These are phyloP conservation scores for Petasospora rhodanensis DNA, from an alignment of 1,139 yeast species.

Conservation along the genomic window DNA sequence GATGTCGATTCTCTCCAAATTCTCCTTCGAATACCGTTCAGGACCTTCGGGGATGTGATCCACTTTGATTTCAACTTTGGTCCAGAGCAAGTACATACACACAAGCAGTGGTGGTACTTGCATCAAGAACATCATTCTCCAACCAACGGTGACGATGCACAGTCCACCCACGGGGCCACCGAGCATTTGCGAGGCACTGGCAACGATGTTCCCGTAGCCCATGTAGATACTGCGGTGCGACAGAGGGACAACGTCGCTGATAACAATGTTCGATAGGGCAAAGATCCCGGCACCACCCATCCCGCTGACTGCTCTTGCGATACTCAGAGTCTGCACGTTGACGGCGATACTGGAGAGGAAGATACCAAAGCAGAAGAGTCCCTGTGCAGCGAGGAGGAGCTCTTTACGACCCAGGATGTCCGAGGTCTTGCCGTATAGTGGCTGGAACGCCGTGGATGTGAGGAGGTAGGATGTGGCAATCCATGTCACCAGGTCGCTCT, in stretches of 20 bases:
- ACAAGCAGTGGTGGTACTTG: slow-evolving; percentile 61
- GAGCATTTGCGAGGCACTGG: slow-evolving; percentile 61
- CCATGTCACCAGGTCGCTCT: slow-evolving; percentile 56
- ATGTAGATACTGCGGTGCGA: slow-evolving; percentile 45
- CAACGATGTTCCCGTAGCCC: slow-evolving; percentile 57
- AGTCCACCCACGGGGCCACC: slow-evolving; percentile 77
- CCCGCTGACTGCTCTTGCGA: slow-evolving; percentile 48
- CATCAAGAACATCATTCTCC: slow-evolving; percentile 62
- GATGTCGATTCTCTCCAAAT: slow-evolving; percentile 64
- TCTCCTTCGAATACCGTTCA: slow-evolving; percentile 35
- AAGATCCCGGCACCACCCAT: slow-evolving; percentile 49
- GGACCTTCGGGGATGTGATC: slow-evolving; percentile 31
- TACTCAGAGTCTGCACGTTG: slow-evolving; percentile 37
- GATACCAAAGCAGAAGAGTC: slow-evolving; percentile 41
- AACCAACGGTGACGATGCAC: slow-evolving; percentile 67
- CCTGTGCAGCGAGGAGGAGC: slow-evolving; percentile 39
- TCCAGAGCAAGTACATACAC: slow-evolving; percentile 33
- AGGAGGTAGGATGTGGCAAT: slow-evolving; percentile 60
- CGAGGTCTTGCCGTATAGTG: slow-evolving; percentile 53
- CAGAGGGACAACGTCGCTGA: slow-evolving; percentile 45
- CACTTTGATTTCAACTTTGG: slow-evolving; percentile 26
- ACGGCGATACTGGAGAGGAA: slow-evolving; percentile 39
- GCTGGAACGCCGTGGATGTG: slow-evolving; percentile 66
- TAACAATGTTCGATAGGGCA: slow-evolving; percentile 41
- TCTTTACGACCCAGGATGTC: slow-evolving; percentile 50